Evolutionary conservation across 1,284 basidiomycete species (phyloP), one percentile per base, ranked within the genome.

Genomic region (Coriolopsis trogii): DNA sequence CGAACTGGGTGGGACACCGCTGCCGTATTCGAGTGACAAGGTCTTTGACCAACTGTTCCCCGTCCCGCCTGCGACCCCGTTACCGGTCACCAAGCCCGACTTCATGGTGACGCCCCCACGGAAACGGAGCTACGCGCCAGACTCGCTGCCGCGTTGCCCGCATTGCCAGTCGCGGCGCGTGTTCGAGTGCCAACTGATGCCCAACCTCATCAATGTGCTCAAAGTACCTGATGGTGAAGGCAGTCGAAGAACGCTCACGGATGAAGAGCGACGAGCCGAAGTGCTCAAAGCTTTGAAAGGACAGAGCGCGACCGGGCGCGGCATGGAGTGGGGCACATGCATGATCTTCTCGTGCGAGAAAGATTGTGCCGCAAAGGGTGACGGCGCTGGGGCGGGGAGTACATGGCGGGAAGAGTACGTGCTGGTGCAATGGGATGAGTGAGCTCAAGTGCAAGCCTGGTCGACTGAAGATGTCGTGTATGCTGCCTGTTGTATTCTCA

Each of bases 101-200:
- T 85, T 84, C 69, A 82, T 76, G 57, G 82, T 84, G 18, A 70
- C 75, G 9, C 74, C 70, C 29, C 49, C 55, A 0, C 61, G 70
- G 26, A 81, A 78, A 59, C 77, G 83, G 41, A 72, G 71, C 1
- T 88, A 83, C 64, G 67, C 73, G 50, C 67, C 76, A 7, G 60
- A 73, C 1, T 62, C 73, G 37, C 66, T 89, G 24, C 77, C 84
- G 0, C 57, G 67, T 0, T 94, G 91, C 64, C 73, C 80, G 1
- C 61, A 70, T 18, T 94, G 91, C 70, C 70, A 74, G 36, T 73
- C 77, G 6, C 71, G 67, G 37, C 79, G 89, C 10, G 76, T 85
- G 7, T 94, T 93, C 67, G 92, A 94, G 65, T 91, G 86, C 61
- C 91, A 94, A 65, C 70, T 93, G 33, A 93, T 93, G 90, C 91